Evolutionary conservation across 2,329 filamentous ascomycete genomes (phyloP).

Genomic region (Aspergillus tanneri): DNA sequence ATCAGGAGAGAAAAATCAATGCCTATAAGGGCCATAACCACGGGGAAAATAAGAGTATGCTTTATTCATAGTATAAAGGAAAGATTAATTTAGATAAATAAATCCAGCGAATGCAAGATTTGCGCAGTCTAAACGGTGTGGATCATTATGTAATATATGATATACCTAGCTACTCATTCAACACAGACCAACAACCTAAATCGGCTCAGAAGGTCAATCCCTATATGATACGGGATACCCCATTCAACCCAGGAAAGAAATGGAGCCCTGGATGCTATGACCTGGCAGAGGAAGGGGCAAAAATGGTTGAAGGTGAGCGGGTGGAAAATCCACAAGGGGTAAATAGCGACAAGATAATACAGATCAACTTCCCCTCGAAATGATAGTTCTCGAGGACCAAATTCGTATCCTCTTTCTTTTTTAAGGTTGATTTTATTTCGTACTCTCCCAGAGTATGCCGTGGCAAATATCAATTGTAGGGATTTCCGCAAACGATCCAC

Average conservation of each 20-base stretch:
- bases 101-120: slow-evolving; percentile 19
- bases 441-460: background rate
- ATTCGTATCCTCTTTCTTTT: no score
- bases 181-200: slow-evolving; percentile 14
- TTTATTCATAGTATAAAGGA: background rate
- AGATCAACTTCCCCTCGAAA: no score
- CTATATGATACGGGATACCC: no score
- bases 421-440: no score
- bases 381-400: no score
- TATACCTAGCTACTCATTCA: slow-evolving; percentile 15
- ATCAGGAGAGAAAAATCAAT: background rate
- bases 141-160: slow-evolving; percentile 19
- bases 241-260: no score
- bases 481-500: slow-evolving; percentile 8
- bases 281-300: no score
- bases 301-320: no score
- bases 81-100: background rate
- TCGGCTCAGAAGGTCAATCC: background rate
- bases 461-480: background rate
- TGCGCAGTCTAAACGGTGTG: slow-evolving; percentile 20
- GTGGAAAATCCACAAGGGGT: no score
- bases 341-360: no score
- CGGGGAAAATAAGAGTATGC: background rate
- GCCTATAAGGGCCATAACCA: background rate
- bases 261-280: no score